Conservation (phyloP, 257 asterid genomes). For the Capsicum baccatum region DNA sequence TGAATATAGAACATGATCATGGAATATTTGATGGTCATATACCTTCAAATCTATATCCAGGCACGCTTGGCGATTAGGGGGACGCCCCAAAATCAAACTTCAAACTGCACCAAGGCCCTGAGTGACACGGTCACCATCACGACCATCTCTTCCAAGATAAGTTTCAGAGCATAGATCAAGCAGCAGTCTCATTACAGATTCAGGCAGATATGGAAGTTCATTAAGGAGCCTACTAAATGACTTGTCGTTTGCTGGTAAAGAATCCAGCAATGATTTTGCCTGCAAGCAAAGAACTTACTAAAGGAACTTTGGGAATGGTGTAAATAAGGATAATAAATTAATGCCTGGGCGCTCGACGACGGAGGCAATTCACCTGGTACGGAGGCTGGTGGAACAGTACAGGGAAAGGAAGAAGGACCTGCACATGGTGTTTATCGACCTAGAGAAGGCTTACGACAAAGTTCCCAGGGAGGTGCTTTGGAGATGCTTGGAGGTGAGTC, state of each 20-base stretch:
- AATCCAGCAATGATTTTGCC: slow-evolving; percentile 77
- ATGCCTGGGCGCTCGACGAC: too few relatives aligned
- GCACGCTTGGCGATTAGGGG: slow-evolving; percentile 82
- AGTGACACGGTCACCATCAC: slow-evolving; percentile 91
- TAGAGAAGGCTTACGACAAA: too few relatives aligned
- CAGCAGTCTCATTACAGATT: slow-evolving; percentile 75
- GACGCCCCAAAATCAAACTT: slow-evolving; percentile 89
- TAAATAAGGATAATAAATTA: slow-evolving; percentile 30
- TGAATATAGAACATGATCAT: slow-evolving; percentile 29
- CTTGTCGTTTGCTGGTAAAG: slow-evolving; percentile 91
- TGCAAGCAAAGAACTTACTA: slow-evolving; percentile 49
- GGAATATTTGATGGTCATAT: slow-evolving; percentile 34
- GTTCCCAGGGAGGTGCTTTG: too few relatives aligned
- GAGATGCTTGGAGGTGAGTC: too few relatives aligned
- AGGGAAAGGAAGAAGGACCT: too few relatives aligned
- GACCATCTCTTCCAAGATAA: slow-evolving; percentile 57
- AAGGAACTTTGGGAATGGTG: slow-evolving; percentile 32
- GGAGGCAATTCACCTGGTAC: slow-evolving; percentile 92
- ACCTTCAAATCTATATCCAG: slow-evolving; percentile 95
- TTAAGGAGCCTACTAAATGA: slow-evolving; percentile 93
- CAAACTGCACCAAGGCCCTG: slow-evolving; percentile 97
- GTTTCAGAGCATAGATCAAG: slow-evolving; percentile 72
- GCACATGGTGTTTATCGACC: too few relatives aligned
- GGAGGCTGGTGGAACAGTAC: too few relatives aligned
- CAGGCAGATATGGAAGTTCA: slow-evolving; percentile 89